These are phyloP conservation scores for Conoideocrella luteorostrata DNA, from an alignment of 2,329 filamentous ascomycete genomes.

Conservation along the genomic window DNA sequence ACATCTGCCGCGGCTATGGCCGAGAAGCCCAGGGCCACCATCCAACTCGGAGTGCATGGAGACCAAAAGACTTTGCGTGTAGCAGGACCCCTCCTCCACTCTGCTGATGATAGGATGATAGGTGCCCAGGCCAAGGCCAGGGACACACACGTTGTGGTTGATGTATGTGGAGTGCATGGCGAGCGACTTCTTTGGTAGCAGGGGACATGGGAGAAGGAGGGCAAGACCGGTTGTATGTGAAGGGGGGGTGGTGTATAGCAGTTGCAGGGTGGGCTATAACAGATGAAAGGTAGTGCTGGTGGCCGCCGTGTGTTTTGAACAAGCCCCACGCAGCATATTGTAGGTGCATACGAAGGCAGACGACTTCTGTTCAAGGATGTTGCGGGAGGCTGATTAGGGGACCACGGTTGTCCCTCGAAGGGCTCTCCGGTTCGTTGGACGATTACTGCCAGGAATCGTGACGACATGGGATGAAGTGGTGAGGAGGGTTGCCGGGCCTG, in stretches of 20 bases:
- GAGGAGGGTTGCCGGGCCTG: conserved; percentile 4
- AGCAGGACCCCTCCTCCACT: conserved; percentile 3
- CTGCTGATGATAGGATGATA: conserved; percentile 1
- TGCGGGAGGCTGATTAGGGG: not conserved
- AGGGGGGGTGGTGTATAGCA: conserved; percentile 18
- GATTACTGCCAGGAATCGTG: too few relatives aligned
- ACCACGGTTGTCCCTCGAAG: too few relatives aligned
- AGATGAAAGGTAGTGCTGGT: too few relatives aligned
- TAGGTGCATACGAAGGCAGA: too few relatives aligned
- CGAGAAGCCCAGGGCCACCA: not conserved
- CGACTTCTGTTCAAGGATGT: not conserved
- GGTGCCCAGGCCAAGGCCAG: conserved; percentile 7
- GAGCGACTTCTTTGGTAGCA: conserved; percentile 1
- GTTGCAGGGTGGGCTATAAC: conserved; percentile 24
- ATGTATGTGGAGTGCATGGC: conserved; percentile 11
- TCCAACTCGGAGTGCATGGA: conserved; percentile 1
- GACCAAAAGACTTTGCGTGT: not conserved
- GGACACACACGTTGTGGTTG: conserved; percentile 16
- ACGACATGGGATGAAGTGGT: conserved; percentile 8
- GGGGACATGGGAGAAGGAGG: conserved; percentile 8
- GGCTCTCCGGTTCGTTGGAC: too few relatives aligned
- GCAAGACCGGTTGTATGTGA: conserved; percentile 13
- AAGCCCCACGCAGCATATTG: not conserved
- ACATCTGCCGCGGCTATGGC: conserved; percentile 8
- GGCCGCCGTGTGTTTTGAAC: not conserved